These are phyloP conservation scores for Hortaea werneckii DNA, from an alignment of 2,329 filamentous ascomycete species.

Conservation along the genomic window DNA sequence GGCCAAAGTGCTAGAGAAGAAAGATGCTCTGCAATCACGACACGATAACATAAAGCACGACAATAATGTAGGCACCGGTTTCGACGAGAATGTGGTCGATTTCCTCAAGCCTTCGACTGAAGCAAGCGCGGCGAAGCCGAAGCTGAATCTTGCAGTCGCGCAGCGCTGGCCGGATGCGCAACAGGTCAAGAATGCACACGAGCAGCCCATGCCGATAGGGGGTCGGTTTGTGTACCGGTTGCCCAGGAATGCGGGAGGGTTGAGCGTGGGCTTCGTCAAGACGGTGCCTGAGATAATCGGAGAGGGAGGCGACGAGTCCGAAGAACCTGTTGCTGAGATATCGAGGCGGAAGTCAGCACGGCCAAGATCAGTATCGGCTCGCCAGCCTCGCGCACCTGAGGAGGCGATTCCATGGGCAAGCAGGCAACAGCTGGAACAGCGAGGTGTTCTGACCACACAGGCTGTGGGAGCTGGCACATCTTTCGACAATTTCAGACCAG, in stretches of 20 bases:
- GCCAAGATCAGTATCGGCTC: constrained; percentile 18
- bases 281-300: constrained; percentile 72
- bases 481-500: too few relatives aligned
- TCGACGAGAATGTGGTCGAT: constrained; percentile 43
- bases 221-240: constrained; percentile 17
- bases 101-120: constrained; percentile 48
- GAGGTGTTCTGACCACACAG: background rate
- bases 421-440: background rate
- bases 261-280: constrained; percentile 65
- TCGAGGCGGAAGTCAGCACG: constrained; percentile 42
- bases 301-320: constrained; percentile 80
- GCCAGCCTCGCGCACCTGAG: constrained; percentile 9
- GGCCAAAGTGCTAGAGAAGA: constrained; percentile 22
- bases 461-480: too few relatives aligned
- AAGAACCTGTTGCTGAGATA: constrained; percentile 61
- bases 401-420: constrained; percentile 3
- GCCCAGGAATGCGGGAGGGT: constrained; percentile 50
- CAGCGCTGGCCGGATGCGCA: constrained; percentile 42
- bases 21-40: constrained; percentile 3
- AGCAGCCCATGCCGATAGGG: constrained; percentile 1
- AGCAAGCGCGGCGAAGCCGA: constrained; percentile 26
- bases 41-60: constrained; percentile 5
- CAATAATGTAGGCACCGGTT: constrained; percentile 12
- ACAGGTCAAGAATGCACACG: constrained; percentile 26
- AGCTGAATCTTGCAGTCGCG: constrained; percentile 41